Evolutionary conservation across 768 basidiomycete species (phyloP), one percentile per base, ranked within the genome.

Genomic region (Trametes gibbosa): DNA sequence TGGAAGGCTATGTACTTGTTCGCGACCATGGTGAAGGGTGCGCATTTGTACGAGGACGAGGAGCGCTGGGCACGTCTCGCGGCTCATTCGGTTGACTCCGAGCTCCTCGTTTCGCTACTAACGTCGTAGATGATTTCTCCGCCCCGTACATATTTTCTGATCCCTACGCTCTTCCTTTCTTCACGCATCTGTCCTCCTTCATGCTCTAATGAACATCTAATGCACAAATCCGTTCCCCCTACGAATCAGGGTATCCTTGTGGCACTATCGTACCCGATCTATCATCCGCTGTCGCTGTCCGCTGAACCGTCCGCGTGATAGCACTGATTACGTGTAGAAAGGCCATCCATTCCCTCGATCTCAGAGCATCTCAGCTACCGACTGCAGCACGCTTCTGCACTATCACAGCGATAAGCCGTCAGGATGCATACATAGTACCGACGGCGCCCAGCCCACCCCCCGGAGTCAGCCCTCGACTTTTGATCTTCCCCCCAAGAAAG

Each of bases 1-100:
- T 95, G 96, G 9, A 87, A 87, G 68, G 96, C 94, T 0, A 87
- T 88, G 76, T 72, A 80, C 42, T 82, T 86, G 58, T 85, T 92
- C 70, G 90, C 85, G 13, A 76, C 83, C 59, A 84, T 96, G 76
- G 73, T 96, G 57, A 85, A 82, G 70, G 86, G 84, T 32, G 82
- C 87, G 17, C 79, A 78, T 25, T 73, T 95, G 50, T 74, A 77
- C 63, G 69, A 68, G 67, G 84, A 87, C 63, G 81, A 84, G 60
- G 85, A 83, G 61, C 77, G 79, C 51, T 78, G 79, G 48, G 71
- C 74, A 56, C 82, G 79, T 45, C 75, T 91, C 55, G 81, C 83
- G 34, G 75, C 79, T 49, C 89, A 87, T 76, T 84, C 83, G 29
- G 68, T 72, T 75, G 84, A 86, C 63, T 75, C 77, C 55, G 82